Percentiles rank a stretch among this genome's conserved stretches.
Evolutionary conservation across 306 rosid species (phyloP).

Genomic region (Begonia fuchsioides): DNA sequence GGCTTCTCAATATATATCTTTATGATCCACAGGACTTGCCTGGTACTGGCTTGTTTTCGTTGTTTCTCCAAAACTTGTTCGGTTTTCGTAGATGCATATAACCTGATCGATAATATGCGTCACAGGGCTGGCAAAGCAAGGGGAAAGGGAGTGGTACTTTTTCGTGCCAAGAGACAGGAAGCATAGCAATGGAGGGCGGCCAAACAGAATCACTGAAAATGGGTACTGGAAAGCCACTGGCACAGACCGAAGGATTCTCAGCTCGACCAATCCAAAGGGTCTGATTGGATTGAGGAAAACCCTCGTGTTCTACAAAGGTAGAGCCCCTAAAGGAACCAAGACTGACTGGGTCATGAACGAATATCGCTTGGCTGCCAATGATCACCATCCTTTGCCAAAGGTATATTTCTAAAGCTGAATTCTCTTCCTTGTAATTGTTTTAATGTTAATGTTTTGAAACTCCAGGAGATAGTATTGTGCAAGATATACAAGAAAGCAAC

Average conservation of each 20-base stretch:
- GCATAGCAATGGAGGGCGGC: conserved; percentile 84
- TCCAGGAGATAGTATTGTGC: conserved; percentile 79
- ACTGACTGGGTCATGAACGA: conserved; percentile 99
- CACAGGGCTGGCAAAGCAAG: conserved; percentile 54
- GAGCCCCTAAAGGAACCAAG: conserved; percentile 75
- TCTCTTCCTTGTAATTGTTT: no score
- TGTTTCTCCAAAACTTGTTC: no score
- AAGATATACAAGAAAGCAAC: conserved; percentile 93
- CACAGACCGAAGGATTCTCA: conserved; percentile 67
- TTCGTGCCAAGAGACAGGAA: conserved; percentile 91
- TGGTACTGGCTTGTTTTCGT: conserved; percentile 21
- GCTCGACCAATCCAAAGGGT: conserved; percentile 51
- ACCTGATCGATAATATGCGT: not conserved
- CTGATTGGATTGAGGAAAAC: conserved; percentile 78
- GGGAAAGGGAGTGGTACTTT: conserved; percentile 97
- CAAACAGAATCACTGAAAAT: conserved; percentile 74
- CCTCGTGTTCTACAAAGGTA: conserved; percentile 74
- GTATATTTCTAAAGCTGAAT: conserved; percentile 11
- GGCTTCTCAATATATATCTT: conserved; percentile 64
- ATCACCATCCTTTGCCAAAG: conserved; percentile 40
- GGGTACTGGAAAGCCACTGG: conserved; percentile 99
- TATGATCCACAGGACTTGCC: conserved; percentile 87
- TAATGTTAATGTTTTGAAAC: not conserved
- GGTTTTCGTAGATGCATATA: no score
- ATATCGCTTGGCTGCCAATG: conserved; percentile 57